Evolutionary conservation across 768 basidiomycete species (phyloP).

Genomic region (Strobilomyces confusus): DNA sequence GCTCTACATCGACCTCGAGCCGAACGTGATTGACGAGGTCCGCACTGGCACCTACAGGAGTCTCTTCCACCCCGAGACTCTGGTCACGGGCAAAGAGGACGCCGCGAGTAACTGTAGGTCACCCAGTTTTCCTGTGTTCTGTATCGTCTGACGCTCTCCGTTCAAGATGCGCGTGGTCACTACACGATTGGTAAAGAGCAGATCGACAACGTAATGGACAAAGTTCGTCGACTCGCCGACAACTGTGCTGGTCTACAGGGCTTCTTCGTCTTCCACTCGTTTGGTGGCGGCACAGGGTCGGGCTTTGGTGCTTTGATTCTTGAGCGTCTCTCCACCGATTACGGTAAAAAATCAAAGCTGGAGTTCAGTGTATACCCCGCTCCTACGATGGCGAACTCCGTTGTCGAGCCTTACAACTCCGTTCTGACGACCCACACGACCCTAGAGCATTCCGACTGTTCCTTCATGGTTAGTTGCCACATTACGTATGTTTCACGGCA

Average conservation of each 20-base stretch:
- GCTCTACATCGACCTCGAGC: constrained; percentile 95
- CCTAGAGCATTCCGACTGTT: constrained; percentile 98
- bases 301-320: constrained; percentile 96
- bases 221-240: constrained; percentile 89
- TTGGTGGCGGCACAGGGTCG: constrained; percentile 98
- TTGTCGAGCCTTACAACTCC: constrained; percentile 98
- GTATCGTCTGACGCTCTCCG: constrained; percentile 3
- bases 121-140: neutral
- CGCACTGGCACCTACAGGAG: constrained; percentile 92
- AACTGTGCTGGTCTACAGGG: constrained; percentile 97
- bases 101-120: constrained; percentile 95
- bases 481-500: constrained; percentile 1
- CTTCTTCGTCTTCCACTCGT: constrained; percentile 99
- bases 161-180: constrained; percentile 90
- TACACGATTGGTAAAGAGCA: constrained; percentile 99
- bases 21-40: constrained; percentile 97
- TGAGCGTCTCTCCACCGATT: constrained; percentile 93
- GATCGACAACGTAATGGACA: constrained; percentile 95
- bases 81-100: constrained; percentile 98
- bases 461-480: constrained; percentile 77
- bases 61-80: constrained; percentile 98
- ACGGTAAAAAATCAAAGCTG: constrained; percentile 98
- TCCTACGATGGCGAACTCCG: constrained; percentile 87
- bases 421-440: constrained; percentile 97
- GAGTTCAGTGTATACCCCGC: constrained; percentile 98